Evolutionary conservation across 345 rosid species (phyloP).

Genomic region (Melaleuca alternifolia): DNA sequence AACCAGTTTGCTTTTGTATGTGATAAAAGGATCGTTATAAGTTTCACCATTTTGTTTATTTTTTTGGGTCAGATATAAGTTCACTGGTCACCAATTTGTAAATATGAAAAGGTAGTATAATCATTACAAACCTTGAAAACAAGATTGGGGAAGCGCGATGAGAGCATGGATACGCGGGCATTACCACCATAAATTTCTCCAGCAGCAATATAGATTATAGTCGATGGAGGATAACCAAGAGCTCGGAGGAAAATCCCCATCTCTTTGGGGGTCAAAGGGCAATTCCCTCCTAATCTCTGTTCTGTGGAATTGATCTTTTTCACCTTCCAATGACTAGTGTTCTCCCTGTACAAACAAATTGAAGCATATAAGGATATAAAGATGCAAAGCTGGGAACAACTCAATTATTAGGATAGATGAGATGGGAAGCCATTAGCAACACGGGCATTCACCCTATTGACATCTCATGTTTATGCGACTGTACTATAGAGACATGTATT

Average conservation of each 20-base stretch:
- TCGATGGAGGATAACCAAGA: conserved; percentile 72
- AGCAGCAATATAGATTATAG: conserved; percentile 74
- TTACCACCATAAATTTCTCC: conserved; percentile 89
- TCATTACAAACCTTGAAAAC: conserved; percentile 57
- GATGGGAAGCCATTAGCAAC: not conserved
- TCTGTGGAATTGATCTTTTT: conserved; percentile 84
- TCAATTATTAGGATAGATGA: not conserved
- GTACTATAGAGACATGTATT: not conserved
- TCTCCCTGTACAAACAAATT: conserved; percentile 38
- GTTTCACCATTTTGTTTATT: not conserved
- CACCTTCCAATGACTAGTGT: conserved; percentile 87
- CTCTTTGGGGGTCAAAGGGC: conserved; percentile 93
- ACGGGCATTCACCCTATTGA: not conserved
- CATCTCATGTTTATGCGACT: not conserved
- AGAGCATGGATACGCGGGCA: conserved; percentile 56
- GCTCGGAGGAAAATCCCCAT: conserved; percentile 77
- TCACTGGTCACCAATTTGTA: not conserved
- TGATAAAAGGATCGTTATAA: not conserved
- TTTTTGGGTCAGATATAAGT: not conserved
- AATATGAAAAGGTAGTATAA: not conserved
- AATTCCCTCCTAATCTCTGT: conserved; percentile 66
- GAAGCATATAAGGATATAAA: not conserved
- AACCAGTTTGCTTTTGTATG: not conserved
- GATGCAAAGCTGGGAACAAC: not conserved
- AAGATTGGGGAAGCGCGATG: conserved; percentile 59